Evolutionary conservation across 2,329 filamentous ascomycete genomes (phyloP), one percentile per base, ranked within the genome.

Genomic region (Colletotrichum higginsianum): DNA sequence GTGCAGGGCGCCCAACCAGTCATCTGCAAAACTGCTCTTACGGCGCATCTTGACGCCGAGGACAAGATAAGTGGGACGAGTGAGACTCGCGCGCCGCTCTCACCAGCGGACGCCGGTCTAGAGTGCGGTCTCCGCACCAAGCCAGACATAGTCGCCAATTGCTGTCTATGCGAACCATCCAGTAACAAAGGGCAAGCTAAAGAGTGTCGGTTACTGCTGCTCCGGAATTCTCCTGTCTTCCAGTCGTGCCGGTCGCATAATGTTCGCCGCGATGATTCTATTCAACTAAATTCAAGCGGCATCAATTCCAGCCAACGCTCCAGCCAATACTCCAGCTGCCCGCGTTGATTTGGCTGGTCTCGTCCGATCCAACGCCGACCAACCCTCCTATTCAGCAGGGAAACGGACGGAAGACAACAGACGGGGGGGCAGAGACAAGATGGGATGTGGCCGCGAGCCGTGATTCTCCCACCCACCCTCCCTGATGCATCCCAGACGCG

Each of bases 321-420:
- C 52, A 57, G 26, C 67, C 58, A 52, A 57, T 23, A 38, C 38
- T 47, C 46, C 52, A 57, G 26, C 67, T 69, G 26, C 58, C 56
- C 35, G 46, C 67, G 63, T 44, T 57, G 30, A 55, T 42, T 42
- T 35, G 53, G 46, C 21, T 40, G 38, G 40, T 60, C 60, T 64
- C 69, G 23, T 72, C 69, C 69, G 42, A 71, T 60, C 53, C 69
- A 60, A 12, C 23, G 11, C 30, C 26, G 46, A 35, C 68, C 46
- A 47, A 53, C 52, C 52, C 35, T 8, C 35, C 46, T 23, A 44
- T 35, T 30, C 64, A 38, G 40, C 65, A 16, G 18, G 42, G 52
- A 68, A 71, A 60, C 65, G 40, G 69, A 72, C 53, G 69, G 53
- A 60, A n/a, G 66, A 69, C 52, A 64, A n/a, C 65, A 26, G 65